phyloP scores from a whole-genome alignment of 106 monocot species.

The Platanthera zijinensis region DNA sequence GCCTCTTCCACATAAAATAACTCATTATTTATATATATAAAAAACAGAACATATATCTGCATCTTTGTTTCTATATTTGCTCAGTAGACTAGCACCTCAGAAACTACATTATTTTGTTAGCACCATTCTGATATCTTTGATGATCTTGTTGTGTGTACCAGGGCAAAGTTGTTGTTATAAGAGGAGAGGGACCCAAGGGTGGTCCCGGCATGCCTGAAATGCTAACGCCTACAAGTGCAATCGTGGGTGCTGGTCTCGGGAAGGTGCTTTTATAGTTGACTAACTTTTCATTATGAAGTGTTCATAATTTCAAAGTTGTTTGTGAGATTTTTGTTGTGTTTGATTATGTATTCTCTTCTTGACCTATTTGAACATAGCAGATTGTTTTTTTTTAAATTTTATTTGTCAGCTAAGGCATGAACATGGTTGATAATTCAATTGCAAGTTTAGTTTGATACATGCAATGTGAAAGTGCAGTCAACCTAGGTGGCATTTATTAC shows the following conservation, averaged over 20 bases:
- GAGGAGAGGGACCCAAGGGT: conserved; percentile 96
- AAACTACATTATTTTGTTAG: too few species aligned
- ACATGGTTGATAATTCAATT: too few species aligned
- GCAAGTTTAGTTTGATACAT: too few species aligned
- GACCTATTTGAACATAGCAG: not conserved
- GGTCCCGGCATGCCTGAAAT: conserved; percentile 99
- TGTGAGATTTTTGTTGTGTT: not conserved
- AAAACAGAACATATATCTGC: too few species aligned
- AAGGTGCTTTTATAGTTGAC: conserved; percentile 42
- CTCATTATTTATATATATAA: too few species aligned
- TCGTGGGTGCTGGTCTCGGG: conserved; percentile 97
- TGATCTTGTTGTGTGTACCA: conserved; percentile 14
- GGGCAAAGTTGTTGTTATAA: conserved; percentile 91
- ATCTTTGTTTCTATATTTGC: not conserved
- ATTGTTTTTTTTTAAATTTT: not conserved
- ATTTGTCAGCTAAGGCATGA: not conserved
- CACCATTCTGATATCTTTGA: not conserved
- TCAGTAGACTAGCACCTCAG: not conserved
- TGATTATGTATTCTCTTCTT: not conserved
- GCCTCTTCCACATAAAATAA: too few species aligned
- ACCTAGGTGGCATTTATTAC: too few species aligned
- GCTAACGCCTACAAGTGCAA: conserved; percentile 97
- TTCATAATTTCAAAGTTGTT: not conserved
- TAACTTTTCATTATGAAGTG: not conserved
- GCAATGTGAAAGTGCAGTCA: too few species aligned